Conservation (phyloP, 2,329 filamentous ascomycete species). For the Cryoendolithus antarcticus region DNA sequence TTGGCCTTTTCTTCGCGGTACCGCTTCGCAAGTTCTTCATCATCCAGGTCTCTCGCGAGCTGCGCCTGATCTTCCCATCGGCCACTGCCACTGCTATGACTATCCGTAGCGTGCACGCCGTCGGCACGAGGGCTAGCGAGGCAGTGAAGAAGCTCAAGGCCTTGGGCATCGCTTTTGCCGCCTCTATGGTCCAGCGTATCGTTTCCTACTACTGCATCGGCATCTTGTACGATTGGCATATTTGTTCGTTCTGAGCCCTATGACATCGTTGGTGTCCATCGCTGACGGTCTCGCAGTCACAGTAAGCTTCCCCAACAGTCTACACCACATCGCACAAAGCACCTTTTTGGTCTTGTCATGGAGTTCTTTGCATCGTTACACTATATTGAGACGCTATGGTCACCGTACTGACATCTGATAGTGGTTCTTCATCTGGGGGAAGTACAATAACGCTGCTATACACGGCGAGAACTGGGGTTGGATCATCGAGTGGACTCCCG, state of each 20-base stretch:
- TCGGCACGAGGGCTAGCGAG: constrained; percentile 32
- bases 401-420: constrained; percentile 4
- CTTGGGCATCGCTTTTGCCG: constrained; percentile 37
- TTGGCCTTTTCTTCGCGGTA: constrained; percentile 52
- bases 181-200: constrained; percentile 40
- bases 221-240: constrained; percentile 36
- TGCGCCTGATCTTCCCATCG: constrained; percentile 44
- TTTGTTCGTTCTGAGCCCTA: constrained; percentile 5
- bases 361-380: too few species aligned
- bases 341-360: too few species aligned
- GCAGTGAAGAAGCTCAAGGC: constrained; percentile 47
- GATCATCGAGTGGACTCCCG: constrained; percentile 47
- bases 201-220: constrained; percentile 47
- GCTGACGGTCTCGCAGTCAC: too few species aligned
- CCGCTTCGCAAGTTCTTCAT: constrained; percentile 53
- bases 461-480: constrained; percentile 48
- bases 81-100: constrained; percentile 48
- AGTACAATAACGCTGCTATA: constrained; percentile 30
- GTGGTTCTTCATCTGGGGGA: not conserved
- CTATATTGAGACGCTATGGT: too few species aligned
- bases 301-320: constrained; percentile 3
- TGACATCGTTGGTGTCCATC: too few species aligned
- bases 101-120: constrained; percentile 49
- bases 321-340: too few species aligned
- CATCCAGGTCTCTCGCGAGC: constrained; percentile 28